Evolutionary conservation across 805 yeast species (phyloP).

Genomic region (Barnettozyma pratensis): DNA sequence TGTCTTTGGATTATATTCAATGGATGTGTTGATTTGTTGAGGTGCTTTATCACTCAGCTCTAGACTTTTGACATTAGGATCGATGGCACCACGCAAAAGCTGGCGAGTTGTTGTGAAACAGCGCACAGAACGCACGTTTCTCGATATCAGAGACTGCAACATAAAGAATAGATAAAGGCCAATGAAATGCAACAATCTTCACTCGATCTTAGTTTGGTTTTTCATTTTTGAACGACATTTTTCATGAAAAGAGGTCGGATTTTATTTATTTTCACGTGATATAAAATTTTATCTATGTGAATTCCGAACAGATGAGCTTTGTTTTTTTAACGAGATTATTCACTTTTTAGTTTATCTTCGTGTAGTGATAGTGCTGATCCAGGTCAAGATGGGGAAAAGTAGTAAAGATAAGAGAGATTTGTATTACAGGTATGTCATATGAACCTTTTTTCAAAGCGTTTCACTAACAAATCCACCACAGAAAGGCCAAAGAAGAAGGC

Average conservation of each 20-base stretch:
- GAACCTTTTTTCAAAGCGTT: background rate
- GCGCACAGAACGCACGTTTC: slow-evolving; percentile 6
- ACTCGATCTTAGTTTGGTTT: background rate
- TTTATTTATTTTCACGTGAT: too few species aligned
- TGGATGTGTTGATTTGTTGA: slow-evolving; percentile 4
- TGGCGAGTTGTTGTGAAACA: slow-evolving; percentile 8
- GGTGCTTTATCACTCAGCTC: slow-evolving; percentile 6
- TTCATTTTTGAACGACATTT: background rate
- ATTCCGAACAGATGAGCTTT: too few species aligned
- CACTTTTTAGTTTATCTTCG: too few species aligned
- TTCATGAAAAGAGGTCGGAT: background rate
- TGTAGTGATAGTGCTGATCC: too few species aligned
- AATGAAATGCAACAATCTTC: too few species aligned
- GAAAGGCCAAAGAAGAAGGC: slow-evolving; percentile 97
- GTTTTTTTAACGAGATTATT: too few species aligned
- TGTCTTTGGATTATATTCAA: slow-evolving; percentile 33
- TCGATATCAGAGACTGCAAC: slow-evolving; percentile 4
- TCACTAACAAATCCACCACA: slow-evolving; percentile 17
- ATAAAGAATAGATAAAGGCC: background rate
- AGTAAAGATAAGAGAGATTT: slow-evolving; percentile 93
- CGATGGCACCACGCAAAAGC: slow-evolving; percentile 11
- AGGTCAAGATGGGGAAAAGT: slow-evolving; percentile 47
- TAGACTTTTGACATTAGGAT: slow-evolving; percentile 3
- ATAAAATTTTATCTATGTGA: too few species aligned
- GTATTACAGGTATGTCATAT: slow-evolving; percentile 47